Evolutionary conservation across 192 early-diverging fungal species (phyloP), one percentile per base, ranked within the genome.

Genomic region (Paraglomus brasilianum): DNA sequence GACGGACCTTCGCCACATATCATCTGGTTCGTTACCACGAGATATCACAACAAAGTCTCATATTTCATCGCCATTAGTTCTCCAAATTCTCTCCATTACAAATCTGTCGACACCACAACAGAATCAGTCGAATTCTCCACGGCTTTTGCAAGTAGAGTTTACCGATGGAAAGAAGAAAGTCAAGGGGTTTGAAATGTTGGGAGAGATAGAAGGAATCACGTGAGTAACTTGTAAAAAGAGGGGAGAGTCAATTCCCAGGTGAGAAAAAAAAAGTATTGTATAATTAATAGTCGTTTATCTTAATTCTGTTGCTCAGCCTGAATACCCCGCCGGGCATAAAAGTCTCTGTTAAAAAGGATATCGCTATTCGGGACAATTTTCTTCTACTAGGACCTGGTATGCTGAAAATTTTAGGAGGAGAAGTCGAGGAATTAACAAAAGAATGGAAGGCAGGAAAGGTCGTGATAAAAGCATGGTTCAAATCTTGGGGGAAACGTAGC

Each of bases 401-500:
- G 51, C 8, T 78, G 11, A 64, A 71, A 22, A 47, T 56, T 38
- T 24, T 78, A 10, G 76, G 76, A 14, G 76, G 76, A 11, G 50
- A 78, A 22, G 76, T 78, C 5, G 61, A 66, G 38, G 72, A 74
- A 14, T 51, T 77, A 62, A 63, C 74, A 5, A 62, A 61, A 49
- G 76, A 74, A 49, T 77, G 76, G 73, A 71, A 67, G 63, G 73
- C 68, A 14, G 64, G 73, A 47, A 74, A 72, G 63, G 74, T 72
- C 30, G 30, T 30, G 3, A 30, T 30, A 5, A 40, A 14, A 13
- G 13, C 8, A 13, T n/a, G 11, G 5, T 60, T 6, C 5, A n/a
- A 36, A 17, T 30, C 30, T 2, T 1, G 30, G 3, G 30, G 30
- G 30, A 30, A 5, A 8, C 30, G 0, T 21, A 5, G 49, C 52